Conservation (phyloP, 2,329 filamentous ascomycete species). For the Diplodia seriata region DNA sequence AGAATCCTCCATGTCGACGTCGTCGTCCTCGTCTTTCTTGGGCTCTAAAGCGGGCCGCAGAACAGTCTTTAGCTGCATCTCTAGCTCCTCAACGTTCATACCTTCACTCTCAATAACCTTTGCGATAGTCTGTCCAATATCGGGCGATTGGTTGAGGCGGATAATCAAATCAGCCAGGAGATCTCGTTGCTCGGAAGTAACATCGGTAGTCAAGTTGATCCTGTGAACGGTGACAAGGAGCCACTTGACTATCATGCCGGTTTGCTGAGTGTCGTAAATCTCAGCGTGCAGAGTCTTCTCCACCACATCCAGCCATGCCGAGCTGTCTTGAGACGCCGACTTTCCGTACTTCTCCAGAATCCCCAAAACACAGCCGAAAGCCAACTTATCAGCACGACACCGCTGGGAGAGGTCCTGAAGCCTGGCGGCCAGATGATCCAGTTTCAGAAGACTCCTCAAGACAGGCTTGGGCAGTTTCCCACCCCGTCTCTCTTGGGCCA, state of each 20-base stretch:
- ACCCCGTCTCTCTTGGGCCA: constrained; percentile 79
- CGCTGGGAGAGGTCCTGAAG: constrained; percentile 68
- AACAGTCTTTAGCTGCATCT: constrained; percentile 75
- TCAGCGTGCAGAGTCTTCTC: constrained; percentile 66
- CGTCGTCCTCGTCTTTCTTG: constrained; percentile 47
- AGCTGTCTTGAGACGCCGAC: constrained; percentile 15
- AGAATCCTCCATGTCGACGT: constrained; percentile 59
- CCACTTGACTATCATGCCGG: constrained; percentile 69
- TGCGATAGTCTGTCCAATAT: constrained; percentile 65
- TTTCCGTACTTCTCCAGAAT: constrained; percentile 26
- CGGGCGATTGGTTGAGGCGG: constrained; percentile 41
- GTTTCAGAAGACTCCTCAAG: constrained; percentile 70
- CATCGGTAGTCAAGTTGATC: constrained; percentile 63
- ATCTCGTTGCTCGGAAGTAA: constrained; percentile 53
- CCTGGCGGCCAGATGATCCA: constrained; percentile 65
- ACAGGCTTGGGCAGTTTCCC: constrained; percentile 73
- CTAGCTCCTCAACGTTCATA: constrained; percentile 75
- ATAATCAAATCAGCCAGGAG: constrained; percentile 44
- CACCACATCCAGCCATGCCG: constrained; percentile 51
- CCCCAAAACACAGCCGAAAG: constrained; percentile 73
- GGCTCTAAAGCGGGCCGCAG: constrained; percentile 57
- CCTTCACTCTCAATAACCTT: constrained; percentile 70
- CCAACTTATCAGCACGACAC: constrained; percentile 73
- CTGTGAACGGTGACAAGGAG: constrained; percentile 66
- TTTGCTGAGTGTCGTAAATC: constrained; percentile 68